Conservation (phyloP, 148 eudicot species). For the Vaccinium myrtillus region DNA sequence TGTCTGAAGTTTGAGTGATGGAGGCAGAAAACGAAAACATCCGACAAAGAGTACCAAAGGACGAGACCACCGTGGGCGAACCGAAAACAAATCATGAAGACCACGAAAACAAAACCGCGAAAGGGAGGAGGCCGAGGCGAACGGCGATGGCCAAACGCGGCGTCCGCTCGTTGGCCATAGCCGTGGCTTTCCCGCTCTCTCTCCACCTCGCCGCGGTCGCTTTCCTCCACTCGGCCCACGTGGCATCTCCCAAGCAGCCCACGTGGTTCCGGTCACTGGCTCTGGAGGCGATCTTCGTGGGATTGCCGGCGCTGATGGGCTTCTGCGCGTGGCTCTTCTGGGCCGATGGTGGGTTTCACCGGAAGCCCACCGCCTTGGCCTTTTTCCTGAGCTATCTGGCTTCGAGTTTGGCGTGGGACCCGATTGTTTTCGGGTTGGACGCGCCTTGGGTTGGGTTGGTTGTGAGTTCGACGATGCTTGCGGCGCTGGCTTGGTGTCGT, state of each 20-base stretch:
- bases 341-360: conserved; percentile 88
- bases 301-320: conserved; percentile 53
- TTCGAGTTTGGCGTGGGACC: conserved; percentile 67
- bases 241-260: conserved; percentile 25
- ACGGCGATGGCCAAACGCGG: conserved; percentile 61
- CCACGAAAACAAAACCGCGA: not conserved
- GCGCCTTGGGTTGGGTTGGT: conserved; percentile 49
- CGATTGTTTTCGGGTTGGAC: conserved; percentile 52
- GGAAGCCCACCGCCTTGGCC: conserved; percentile 33
- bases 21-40: conserved; percentile 41
- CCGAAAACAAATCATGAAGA: not conserved
- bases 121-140: conserved; percentile 24
- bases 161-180: conserved; percentile 53
- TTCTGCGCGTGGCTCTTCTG: conserved; percentile 82
- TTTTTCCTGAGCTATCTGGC: conserved; percentile 56
- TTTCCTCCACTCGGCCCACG: conserved; percentile 37
- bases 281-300: conserved; percentile 53
- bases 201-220: conserved; percentile 48
- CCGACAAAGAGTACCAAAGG: conserved; percentile 34
- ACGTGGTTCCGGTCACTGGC: conserved; percentile 66
- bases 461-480: conserved; percentile 50
- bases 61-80: conserved; percentile 15
- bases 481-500: conserved; percentile 42
- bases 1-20: conserved; percentile 16
- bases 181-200: conserved; percentile 47